These are phyloP conservation scores for Xylariaceae sp. DNA, from an alignment of 2,329 filamentous ascomycete genomes.

Conservation along the genomic window DNA sequence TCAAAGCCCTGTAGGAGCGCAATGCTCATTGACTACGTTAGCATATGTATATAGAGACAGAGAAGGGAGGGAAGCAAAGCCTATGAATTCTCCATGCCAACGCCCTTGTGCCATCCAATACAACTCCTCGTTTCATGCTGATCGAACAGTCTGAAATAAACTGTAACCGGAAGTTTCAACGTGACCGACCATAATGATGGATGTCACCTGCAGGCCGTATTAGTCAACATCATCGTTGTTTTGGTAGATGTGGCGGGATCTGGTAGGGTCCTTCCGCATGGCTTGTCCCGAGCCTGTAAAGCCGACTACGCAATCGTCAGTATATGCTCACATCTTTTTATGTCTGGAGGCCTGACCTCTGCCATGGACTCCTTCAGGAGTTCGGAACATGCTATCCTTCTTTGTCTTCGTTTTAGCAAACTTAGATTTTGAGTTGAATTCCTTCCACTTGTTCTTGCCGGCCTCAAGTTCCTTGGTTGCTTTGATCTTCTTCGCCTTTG, in stretches of 20 bases:
- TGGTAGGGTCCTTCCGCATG: conserved; percentile 87
- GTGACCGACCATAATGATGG: conserved; percentile 4
- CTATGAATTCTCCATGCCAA: conserved; percentile 21
- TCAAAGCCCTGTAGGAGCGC: conserved; percentile 5
- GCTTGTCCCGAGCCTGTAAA: conserved; percentile 93
- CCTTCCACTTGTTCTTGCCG: conserved; percentile 90
- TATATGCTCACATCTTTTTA: conserved; percentile 1
- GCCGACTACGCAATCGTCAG: conserved; percentile 61
- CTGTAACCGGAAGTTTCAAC: too few relatives aligned
- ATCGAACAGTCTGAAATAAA: too few relatives aligned
- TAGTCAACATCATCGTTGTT: conserved; percentile 69
- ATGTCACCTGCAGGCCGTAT: conserved; percentile 28
- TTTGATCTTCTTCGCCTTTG: conserved; percentile 84
- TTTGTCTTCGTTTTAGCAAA: conserved; percentile 58
- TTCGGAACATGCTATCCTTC: conserved; percentile 97
- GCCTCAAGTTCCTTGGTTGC: conserved; percentile 87
- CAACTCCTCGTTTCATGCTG: too few relatives aligned
- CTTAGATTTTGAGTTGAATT: conserved; percentile 78
- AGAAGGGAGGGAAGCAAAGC: conserved; percentile 29
- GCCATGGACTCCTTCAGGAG: conserved; percentile 78
- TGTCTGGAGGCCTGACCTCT: conserved; percentile 58
- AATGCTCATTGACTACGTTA: conserved; percentile 25
- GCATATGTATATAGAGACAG: conserved; percentile 23
- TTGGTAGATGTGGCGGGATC: conserved; percentile 82
- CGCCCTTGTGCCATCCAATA: conserved; percentile 11